Base-by-base conservation (phyloP, 2,329 filamentous ascomycete genomes). In the Cladosporium colombiae region DNA sequence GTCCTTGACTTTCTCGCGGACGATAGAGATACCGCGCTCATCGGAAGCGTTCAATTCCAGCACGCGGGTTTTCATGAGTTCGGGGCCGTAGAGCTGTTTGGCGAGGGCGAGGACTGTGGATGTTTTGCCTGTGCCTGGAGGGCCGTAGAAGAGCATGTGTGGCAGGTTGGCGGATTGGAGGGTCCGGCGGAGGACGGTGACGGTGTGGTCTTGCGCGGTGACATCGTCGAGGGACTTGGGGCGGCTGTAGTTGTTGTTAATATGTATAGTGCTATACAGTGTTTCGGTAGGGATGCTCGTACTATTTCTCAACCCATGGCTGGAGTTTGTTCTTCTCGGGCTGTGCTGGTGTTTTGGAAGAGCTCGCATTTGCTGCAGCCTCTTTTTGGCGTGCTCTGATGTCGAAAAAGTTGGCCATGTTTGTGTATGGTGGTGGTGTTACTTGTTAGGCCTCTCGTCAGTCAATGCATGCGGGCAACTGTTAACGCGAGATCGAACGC, bases 221-320 rank as follows among this genome's bases (percentile, higher is more conserved):
- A 99, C 93, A 86, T 99, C 96, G 76, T 89, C 90, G 59, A 99
- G 88, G 13, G 89, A 93, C 80, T 96, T 97, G 31, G 95, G 96
- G 53, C 95, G 93, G 78, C 94, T 98, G 70, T 2, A 18, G 27
- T 23, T 13, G n/a, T 37, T 23, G 62, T 70, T 44, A 67, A 64
- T 66, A 13, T 11, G 2, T 6, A 18, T 35, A n/a, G 23, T 23
- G 13, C 2, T 25, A 11, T 16, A 23, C 25, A 21, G 13, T 56
- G 40, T 44, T 13, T 25, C 23, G 40, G 40, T 18, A 18, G 25
- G 44, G 27, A 16, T 56, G 23, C 40, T 68, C 76, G 65, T 83
- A 97, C 94, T 97, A 98, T 91, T 98, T 98, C 83, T 98, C 95
- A 62, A 98, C 94, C 95, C 95, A 99, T 74, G 95, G 95, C 75